Percentiles rank a stretch among this genome's conserved stretches.
These are phyloP conservation scores for Crotalaria pallida DNA, from an alignment of 306 rosid genomes.

Conservation along the genomic window DNA sequence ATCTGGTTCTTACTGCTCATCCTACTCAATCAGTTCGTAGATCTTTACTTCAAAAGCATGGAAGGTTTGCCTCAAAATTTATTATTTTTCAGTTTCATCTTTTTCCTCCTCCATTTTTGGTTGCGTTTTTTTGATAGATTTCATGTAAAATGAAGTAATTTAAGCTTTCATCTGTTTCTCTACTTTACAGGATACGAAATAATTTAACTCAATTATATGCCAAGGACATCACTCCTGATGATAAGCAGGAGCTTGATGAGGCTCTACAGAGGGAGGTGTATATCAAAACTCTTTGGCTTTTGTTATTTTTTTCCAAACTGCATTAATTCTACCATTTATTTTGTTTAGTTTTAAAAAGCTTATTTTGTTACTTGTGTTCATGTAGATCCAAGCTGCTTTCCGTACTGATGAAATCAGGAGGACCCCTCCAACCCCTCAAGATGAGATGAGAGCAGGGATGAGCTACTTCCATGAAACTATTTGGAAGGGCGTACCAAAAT, in stretches of 20 bases:
- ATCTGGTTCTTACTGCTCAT: constrained; percentile 92
- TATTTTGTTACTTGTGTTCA: background rate
- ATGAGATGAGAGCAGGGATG: constrained; percentile 97
- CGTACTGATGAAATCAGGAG: constrained; percentile 88
- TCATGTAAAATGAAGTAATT: background rate
- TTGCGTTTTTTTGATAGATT: background rate
- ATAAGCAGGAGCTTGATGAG: constrained; percentile 91
- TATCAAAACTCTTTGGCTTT: constrained; percentile 7
- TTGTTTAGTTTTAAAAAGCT: background rate
- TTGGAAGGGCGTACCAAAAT: constrained; percentile 85
- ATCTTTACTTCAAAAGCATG: constrained; percentile 93
- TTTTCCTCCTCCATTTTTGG: background rate
- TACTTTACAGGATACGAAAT: constrained; percentile 58
- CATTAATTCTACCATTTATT: background rate
- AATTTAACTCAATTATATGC: constrained; percentile 67
- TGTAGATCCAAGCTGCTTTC: constrained; percentile 89
- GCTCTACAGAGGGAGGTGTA: constrained; percentile 90
- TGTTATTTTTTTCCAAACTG: background rate
- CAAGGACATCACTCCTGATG: constrained; percentile 78
- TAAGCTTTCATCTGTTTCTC: background rate
- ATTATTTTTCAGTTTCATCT: background rate
- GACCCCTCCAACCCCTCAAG: constrained; percentile 92
- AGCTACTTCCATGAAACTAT: constrained; percentile 92
- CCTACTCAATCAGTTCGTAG: constrained; percentile 94
- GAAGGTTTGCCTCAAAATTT: constrained; percentile 45